These are phyloP conservation scores for Knoxia roxburghii DNA, from an alignment of 257 asterid genomes.

Conservation along the genomic window DNA sequence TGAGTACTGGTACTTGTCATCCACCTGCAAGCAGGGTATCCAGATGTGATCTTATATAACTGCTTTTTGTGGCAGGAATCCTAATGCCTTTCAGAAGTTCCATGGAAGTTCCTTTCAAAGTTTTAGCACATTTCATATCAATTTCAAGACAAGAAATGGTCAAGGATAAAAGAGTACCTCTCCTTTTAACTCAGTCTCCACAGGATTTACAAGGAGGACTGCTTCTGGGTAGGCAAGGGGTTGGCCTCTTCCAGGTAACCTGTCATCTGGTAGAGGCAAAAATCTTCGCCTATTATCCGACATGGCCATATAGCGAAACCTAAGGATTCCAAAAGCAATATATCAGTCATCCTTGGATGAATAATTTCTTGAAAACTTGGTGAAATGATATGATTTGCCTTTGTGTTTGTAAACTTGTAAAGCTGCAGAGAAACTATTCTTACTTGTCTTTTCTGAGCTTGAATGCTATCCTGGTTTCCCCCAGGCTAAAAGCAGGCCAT, in stretches of 20 bases:
- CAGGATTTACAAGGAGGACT: constrained; percentile 59
- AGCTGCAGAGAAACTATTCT: not conserved
- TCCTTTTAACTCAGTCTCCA: constrained; percentile 62
- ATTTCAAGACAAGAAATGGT: not conserved
- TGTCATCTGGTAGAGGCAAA: constrained; percentile 81
- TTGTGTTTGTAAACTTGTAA: not conserved
- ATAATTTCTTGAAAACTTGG: not conserved
- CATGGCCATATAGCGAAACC: constrained; percentile 79
- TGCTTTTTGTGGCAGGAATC: not conserved
- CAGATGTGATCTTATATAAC: not conserved
- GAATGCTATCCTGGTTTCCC: constrained; percentile 70
- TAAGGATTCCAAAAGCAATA: constrained; percentile 15
- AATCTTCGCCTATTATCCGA: constrained; percentile 58
- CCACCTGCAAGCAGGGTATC: constrained; percentile 39
- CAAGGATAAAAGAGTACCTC: constrained; percentile 34
- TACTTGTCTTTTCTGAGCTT: constrained; percentile 79
- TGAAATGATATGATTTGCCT: not conserved
- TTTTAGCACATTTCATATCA: not conserved
- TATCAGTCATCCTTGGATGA: not conserved
- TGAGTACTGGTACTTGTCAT: constrained; percentile 72
- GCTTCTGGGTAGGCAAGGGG: constrained; percentile 73
- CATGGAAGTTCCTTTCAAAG: not conserved
- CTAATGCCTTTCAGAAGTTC: not conserved
- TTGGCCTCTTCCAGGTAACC: constrained; percentile 54
- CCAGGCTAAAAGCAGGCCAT: constrained; percentile 76